Evolutionary conservation across 2,329 filamentous ascomycete genomes (phyloP), one percentile per base, ranked within the genome.

Genomic region (Tolypocladium ophioglossoides): DNA sequence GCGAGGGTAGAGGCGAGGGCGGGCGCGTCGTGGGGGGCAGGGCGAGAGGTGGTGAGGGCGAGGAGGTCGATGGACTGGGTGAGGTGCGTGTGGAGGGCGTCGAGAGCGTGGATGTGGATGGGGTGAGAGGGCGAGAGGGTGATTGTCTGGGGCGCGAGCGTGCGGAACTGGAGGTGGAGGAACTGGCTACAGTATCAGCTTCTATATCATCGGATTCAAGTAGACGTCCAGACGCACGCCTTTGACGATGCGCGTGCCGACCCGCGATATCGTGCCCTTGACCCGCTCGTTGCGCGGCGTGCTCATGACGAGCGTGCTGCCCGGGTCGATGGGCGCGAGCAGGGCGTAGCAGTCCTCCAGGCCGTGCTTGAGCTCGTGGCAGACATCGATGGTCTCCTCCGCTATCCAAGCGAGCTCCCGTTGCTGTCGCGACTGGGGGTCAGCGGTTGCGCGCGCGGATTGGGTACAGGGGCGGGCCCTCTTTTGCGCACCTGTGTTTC

Each of bases 231-330:
- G 7, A 78, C 85, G 62, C 76, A 91, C 89, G 60, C 91, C 92
- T 69, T 95, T 96, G 58, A 95, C 86, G 59, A 99, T 86, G 52
- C 87, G 84, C n/a, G 89, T 89, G 40, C 94, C 94, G 38, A 95
- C 83, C 53, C 94, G 83, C 1, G 92, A 97, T 56, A 97, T 83
- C 63, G 90, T 89, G 20, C 94, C 94, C 70, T 99, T 99, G 58
- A 97, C 84, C 61, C 82, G 84, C 73, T 99, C 94, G 54, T 89
- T 92, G 54, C 91, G 83, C 54, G 87, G 80, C 16, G 91, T 95
- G 57, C 88, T 94, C 60, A 99, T 79, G 34, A 94, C 91, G 32
- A 99, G 82, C 1, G 92, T 99, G 62, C 86, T 91, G 10, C 91
- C 91, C 1, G 86, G 85, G 65, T 95, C 90, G 58, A 86, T 80